Conservation (phyloP, 805 yeast genomes). For the Kluyveromyces lactis region DNA sequence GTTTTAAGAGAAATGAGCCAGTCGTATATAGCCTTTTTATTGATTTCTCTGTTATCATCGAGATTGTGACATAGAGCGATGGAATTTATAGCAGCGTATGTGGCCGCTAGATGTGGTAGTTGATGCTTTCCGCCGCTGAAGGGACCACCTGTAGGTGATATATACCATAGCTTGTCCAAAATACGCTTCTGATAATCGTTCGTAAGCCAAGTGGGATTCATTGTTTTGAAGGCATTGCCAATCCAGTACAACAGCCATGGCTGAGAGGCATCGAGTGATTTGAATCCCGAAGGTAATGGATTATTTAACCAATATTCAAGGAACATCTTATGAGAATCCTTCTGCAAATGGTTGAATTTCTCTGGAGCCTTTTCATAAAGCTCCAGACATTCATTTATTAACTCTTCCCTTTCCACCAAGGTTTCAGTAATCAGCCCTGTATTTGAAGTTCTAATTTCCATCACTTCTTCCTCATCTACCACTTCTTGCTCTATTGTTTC, state of each 20-base stretch:
- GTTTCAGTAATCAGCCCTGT: slow-evolving; percentile 26
- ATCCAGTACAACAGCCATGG: slow-evolving; percentile 91
- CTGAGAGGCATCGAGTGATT: slow-evolving; percentile 75
- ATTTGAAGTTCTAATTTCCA: slow-evolving; percentile 12
- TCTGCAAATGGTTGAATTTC: slow-evolving; percentile 10
- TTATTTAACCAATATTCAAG: slow-evolving; percentile 33
- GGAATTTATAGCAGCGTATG: slow-evolving; percentile 69
- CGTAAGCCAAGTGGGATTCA: slow-evolving; percentile 29
- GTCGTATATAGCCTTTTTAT: slow-evolving; percentile 38
- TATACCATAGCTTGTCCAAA: slow-evolving; percentile 23
- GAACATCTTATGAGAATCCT: slow-evolving; percentile 36
- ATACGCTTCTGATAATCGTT: slow-evolving; percentile 25
- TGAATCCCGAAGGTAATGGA: slow-evolving; percentile 43
- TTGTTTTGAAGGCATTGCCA: slow-evolving; percentile 41
- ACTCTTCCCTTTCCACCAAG: slow-evolving; percentile 19
- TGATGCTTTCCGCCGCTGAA: slow-evolving; percentile 84
- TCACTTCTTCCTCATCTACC: background rate
- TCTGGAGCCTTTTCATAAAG: slow-evolving; percentile 7
- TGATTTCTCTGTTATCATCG: slow-evolving; percentile 36
- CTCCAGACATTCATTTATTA: slow-evolving; percentile 14
- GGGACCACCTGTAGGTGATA: slow-evolving; percentile 44
- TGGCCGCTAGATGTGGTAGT: slow-evolving; percentile 73
- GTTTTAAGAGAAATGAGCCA: slow-evolving; percentile 65
- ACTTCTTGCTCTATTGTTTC: slow-evolving; percentile 8
- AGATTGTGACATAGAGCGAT: slow-evolving; percentile 45